Evolutionary conservation across 371 early-diverging fungal genomes (phyloP), one percentile per base, ranked within the genome.

Genomic region (Capniomyces stellatus): DNA sequence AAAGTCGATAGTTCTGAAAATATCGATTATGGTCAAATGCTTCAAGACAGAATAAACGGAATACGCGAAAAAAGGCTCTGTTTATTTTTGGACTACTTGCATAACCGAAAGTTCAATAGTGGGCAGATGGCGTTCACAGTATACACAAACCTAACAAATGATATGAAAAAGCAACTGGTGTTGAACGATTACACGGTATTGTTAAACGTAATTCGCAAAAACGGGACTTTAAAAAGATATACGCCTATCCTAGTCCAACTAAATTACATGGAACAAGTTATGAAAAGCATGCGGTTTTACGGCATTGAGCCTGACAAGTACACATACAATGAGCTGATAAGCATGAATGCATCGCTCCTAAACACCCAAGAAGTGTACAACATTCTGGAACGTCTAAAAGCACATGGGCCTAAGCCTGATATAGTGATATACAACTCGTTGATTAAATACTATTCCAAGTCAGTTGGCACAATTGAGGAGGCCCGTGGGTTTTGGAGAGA

Each of bases 241-340:
- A n/a, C 27, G 28, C 28, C n/a, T 8, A 28, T 49, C 3, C 18
- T 29, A 4, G 28, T 18, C 28, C 25, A 24, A 25, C 28, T 49
- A 3, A 49, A 49, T 27, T n/a, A 49, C 28, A 24, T 49, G 24
- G 28, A 24, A 27, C 21, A 29, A 4, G 30, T 49, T 24, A 29
- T n/a, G 10, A 21, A 49, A n/a, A 29, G 28, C 21, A 49, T n/a
- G 49, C n/a, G 4, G n/a, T 4, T 3, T 22, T 4, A 18, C 1
- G 60, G 59, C 1, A 44, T 58, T 0, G 46, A 6, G 13, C 56
- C 62, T 13, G 67, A 66, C 40, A 51, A 39, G 44, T 58, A 64
- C 29, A 58, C 67, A 4, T 66, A 56, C 43, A 63, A 67, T 46
- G 67, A 67, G 52, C 51, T 67, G 31, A 59, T 67, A 27, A 56